phyloP scores from a whole-genome alignment of 345 rosid genomes.

The Psidium guajava region DNA sequence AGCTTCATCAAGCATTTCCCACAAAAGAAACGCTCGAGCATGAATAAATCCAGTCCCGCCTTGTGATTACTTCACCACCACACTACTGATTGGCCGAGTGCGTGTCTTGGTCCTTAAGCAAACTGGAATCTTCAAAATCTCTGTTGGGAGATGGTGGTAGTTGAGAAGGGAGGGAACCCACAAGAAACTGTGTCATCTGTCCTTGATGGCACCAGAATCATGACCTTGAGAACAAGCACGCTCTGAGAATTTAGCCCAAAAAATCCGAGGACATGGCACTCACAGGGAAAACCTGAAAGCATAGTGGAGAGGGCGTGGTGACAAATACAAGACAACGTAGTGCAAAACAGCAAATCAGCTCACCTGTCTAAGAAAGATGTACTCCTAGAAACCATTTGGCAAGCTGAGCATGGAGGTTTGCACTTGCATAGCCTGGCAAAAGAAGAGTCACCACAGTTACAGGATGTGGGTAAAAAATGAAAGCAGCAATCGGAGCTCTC shows the following conservation, averaged over 20 bases:
- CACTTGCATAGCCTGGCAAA: conserved; percentile 53
- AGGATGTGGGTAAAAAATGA: background rate
- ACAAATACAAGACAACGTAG: background rate
- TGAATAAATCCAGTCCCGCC: background rate
- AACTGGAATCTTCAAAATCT: background rate
- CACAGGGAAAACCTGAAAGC: background rate
- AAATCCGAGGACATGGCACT: background rate
- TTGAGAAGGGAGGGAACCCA: background rate
- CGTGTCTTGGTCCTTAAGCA: background rate
- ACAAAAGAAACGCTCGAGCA: background rate
- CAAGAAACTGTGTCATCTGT: background rate
- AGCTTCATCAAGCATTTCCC: background rate
- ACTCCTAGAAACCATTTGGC: conserved; percentile 35
- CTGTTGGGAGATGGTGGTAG: background rate
- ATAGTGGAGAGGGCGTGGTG: background rate
- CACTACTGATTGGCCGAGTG: background rate
- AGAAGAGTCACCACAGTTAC: background rate
- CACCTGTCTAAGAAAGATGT: conserved; percentile 68
- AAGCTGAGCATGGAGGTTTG: conserved; percentile 68
- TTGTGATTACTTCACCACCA: background rate
- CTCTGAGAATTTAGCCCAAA: background rate
- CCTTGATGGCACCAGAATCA: background rate
- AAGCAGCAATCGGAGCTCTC: background rate
- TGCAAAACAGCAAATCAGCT: background rate
- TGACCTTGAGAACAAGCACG: background rate